Evolutionary conservation across 2,329 filamentous ascomycete species (phyloP), one percentile per base, ranked within the genome.

Genomic region (Aspergillus novofumigatus): DNA sequence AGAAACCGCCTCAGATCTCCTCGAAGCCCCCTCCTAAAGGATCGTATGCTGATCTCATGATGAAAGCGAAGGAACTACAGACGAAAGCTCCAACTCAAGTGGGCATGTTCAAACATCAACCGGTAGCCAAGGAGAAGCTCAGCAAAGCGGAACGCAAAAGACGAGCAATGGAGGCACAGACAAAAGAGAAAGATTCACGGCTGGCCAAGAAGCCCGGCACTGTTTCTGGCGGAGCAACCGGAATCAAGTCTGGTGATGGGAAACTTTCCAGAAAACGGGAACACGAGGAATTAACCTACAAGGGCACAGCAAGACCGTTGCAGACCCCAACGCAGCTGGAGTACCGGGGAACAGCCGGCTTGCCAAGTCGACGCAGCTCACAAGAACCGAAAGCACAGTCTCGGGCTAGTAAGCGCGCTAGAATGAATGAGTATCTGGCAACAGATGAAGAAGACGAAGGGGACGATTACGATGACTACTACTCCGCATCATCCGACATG

Each of bases 1-100:
- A 60, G 28, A 68, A 66, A 41, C 45, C 60, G 14, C 54, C 64
- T 9, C 57, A 63, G 20, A 56, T 60, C 20, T 69, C 68, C 10
- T 68, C 71, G 25, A 78, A 77, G 54, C 72, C 80, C 4, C 80
- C 81, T 5, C 82, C 82, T 58, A 82, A 81, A 64, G 82, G 83
- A 28, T 83, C 81, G 1, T 88, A 81, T 69, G 80, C 83, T 47
- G 83, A 84, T 51, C 77, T 86, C 47, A 78, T 87, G 71, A 78
- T 78, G 56, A 78, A 80, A 63, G 85, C 85, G 48, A 82, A 86
- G 67, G 81, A 80, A 51, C 77, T 78, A 55, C 78, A 76, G 65
- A 73, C 80, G 52, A 75, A 77, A 61, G 76, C 76, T 14, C 72
- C 77, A 25, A 69, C 76, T 41, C 64, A 72, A 54, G 70, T 81